A percentile compares a stretch with the other conserved stretches of the same genome.
These are phyloP conservation scores for Fusarium armeniacum DNA, from an alignment of 2,329 filamentous ascomycete genomes.

Conservation along the genomic window DNA sequence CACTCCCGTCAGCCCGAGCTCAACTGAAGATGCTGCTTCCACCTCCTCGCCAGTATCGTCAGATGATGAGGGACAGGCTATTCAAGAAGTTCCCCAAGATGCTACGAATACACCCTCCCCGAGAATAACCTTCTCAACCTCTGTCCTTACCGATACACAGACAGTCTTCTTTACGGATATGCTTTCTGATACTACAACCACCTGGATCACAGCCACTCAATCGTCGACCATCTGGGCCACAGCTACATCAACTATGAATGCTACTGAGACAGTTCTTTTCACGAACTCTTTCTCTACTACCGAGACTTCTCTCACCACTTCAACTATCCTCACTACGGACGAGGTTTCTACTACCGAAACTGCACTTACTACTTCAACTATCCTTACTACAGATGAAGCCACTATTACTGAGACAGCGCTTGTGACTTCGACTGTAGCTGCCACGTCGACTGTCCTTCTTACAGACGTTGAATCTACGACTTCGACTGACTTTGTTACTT, in stretches of 20 bases:
- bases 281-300: neutral
- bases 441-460: neutral
- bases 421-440: neutral
- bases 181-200: neutral
- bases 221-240: neutral
- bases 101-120: neutral
- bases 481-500: neutral
- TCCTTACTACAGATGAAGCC: neutral
- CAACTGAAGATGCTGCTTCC: neutral
- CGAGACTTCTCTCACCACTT: neutral
- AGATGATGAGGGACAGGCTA: neutral
- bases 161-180: neutral
- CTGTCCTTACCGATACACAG: neutral
- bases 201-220: neutral
- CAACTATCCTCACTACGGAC: neutral
- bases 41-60: neutral
- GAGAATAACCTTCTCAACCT: neutral
- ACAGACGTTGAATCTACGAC: neutral
- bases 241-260: constrained; percentile 1
- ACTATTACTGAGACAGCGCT: neutral
- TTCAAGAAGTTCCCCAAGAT: neutral
- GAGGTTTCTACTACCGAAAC: neutral
- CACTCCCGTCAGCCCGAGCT: neutral
- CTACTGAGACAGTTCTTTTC: neutral
- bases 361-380: neutral